Conservation (phyloP, 495 filamentous ascomycete genomes). For the Xylaria curta region DNA sequence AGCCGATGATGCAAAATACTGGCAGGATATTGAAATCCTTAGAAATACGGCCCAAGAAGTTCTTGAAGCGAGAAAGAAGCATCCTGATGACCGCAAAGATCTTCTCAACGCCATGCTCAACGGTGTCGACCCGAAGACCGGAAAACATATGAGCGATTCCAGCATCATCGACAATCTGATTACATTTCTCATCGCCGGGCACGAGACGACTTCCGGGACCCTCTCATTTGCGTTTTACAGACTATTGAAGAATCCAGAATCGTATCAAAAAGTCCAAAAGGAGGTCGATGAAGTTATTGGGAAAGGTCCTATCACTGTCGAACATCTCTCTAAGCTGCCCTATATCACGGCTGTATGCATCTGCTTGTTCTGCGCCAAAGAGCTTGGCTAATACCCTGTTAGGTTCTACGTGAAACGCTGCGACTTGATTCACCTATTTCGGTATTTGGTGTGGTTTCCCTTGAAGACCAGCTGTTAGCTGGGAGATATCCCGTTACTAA, state of each 20-base stretch:
- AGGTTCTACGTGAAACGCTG: slow-evolving; percentile 73
- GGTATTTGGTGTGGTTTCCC: slow-evolving; percentile 51
- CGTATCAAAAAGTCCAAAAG: slow-evolving; percentile 58
- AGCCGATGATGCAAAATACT: slow-evolving; percentile 62
- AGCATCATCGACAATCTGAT: slow-evolving; percentile 75
- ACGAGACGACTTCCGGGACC: slow-evolving; percentile 72
- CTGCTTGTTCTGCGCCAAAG: neutral
- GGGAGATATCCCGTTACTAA: slow-evolving; percentile 72
- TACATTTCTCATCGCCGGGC: slow-evolving; percentile 75
- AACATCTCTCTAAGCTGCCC: slow-evolving; percentile 70
- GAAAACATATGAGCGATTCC: slow-evolving; percentile 63
- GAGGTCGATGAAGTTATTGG: slow-evolving; percentile 72
- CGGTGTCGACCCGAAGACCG: slow-evolving; percentile 70
- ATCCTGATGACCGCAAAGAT: slow-evolving; percentile 68
- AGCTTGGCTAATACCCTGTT: slow-evolving; percentile 45
- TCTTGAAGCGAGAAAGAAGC: slow-evolving; percentile 61
- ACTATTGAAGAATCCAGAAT: slow-evolving; percentile 59
- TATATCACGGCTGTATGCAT: slow-evolving; percentile 59
- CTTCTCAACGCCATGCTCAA: slow-evolving; percentile 73
- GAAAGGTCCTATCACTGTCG: slow-evolving; percentile 64
- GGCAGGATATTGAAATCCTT: slow-evolving; percentile 62
- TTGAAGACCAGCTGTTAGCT: slow-evolving; percentile 59
- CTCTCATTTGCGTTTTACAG: slow-evolving; percentile 65
- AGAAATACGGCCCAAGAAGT: slow-evolving; percentile 63
- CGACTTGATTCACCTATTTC: slow-evolving; percentile 70